These are phyloP conservation scores for Macrotyloma uniflorum DNA, from an alignment of 306 rosid genomes.

Conservation along the genomic window DNA sequence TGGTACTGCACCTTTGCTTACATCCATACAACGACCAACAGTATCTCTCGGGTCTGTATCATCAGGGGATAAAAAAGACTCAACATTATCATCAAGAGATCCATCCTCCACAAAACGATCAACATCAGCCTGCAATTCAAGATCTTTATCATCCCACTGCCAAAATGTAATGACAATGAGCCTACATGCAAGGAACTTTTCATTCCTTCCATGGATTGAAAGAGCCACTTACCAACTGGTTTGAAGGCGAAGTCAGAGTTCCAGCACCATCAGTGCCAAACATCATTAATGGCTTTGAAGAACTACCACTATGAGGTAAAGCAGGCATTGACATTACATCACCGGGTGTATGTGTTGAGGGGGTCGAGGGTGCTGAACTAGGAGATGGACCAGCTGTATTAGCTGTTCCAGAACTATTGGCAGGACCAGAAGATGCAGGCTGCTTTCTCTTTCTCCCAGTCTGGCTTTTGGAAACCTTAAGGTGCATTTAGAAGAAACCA, in stretches of 20 bases:
- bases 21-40: constrained; percentile 93
- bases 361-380: constrained; percentile 98
- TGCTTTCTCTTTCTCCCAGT: constrained; percentile 98
- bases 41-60: constrained; percentile 92
- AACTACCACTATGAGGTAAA: constrained; percentile 82
- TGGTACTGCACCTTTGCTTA: constrained; percentile 85
- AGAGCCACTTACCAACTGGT: constrained; percentile 84
- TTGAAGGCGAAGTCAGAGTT: constrained; percentile 89
- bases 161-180: constrained; percentile 96
- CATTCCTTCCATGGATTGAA: constrained; percentile 53
- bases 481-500: constrained; percentile 44
- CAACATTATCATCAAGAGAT: constrained; percentile 95
- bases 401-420: constrained; percentile 98
- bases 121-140: constrained; percentile 99
- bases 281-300: constrained; percentile 90
- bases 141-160: constrained; percentile 98
- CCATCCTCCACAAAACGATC: constrained; percentile 97
- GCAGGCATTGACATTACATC: constrained; percentile 97
- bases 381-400: constrained; percentile 98
- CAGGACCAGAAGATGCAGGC: constrained; percentile 99
- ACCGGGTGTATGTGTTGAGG: constrained; percentile 95
- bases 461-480: constrained; percentile 94
- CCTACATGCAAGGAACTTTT: constrained; percentile 59
- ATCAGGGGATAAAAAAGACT: constrained; percentile 98
- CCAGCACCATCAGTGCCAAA: constrained; percentile 81